Conservation (phyloP, 805 yeast species). For the Candida tallmaniae region DNA sequence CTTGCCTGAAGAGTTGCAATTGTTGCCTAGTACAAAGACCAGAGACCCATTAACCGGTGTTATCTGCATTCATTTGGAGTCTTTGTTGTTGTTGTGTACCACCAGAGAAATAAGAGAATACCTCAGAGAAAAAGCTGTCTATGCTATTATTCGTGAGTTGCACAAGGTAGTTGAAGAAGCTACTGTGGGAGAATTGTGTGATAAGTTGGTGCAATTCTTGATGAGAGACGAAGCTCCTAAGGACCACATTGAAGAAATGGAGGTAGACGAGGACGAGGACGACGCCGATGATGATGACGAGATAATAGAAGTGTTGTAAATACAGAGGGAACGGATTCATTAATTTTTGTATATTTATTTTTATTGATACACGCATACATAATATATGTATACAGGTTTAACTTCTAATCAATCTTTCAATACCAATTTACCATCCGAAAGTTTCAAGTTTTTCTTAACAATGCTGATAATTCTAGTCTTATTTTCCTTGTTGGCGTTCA, state of each 20-base stretch:
- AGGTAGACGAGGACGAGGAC: constrained; percentile 40
- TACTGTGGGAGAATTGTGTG: constrained; percentile 63
- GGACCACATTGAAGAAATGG: constrained; percentile 37
- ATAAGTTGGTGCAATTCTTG: constrained; percentile 80
- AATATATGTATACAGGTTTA: background rate
- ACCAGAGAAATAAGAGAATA: constrained; percentile 69
- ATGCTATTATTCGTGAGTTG: constrained; percentile 80
- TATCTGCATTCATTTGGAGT: constrained; percentile 70
- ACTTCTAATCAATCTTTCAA: constrained; percentile 24
- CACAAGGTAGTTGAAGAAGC: constrained; percentile 52
- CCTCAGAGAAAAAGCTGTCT: constrained; percentile 77
- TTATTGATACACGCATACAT: background rate
- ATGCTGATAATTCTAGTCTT: constrained; percentile 54
- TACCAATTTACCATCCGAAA: constrained; percentile 44
- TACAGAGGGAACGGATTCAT: background rate
- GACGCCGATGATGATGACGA: too few relatives aligned
- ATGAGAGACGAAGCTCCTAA: constrained; percentile 76
- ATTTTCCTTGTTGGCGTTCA: constrained; percentile 61
- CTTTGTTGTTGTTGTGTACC: constrained; percentile 73
- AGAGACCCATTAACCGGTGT: constrained; percentile 71
- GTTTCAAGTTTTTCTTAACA: constrained; percentile 53
- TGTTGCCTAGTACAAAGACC: constrained; percentile 66
- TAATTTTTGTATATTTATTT: background rate
- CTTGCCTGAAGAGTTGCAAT: constrained; percentile 84
- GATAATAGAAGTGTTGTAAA: constrained; percentile 48